Base-by-base conservation (phyloP, 176 grass and related monocot genomes). In the Thinopyrum elongatum region DNA sequence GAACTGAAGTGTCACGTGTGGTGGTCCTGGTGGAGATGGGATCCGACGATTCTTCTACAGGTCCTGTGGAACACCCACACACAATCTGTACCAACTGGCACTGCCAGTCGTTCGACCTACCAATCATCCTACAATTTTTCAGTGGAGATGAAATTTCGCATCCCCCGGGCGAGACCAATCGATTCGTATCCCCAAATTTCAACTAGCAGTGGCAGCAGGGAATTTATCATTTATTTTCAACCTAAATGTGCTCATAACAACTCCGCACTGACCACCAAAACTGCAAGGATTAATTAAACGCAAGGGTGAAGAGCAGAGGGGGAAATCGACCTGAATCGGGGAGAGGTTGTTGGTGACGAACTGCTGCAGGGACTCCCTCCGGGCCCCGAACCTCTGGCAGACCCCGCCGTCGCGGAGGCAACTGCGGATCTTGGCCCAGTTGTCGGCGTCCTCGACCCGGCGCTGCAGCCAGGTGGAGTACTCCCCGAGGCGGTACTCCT, bases 391-490 rank as follows among this genome's bases (percentile, higher is more conserved):
- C 60, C 86, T 93, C 61, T 75, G 6, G 85, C 94, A 99, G 31
- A 99, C 94, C 28, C 91, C 83, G 76, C 86, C 85, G 25, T 94
- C 97, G 27, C 85, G 87, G 71, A 99, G 85, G 92, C 94, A 99
- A 71, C 97, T 99, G 82, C 82, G 88, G 71, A 99, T 94, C 87
- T 83, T 89, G 21, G 75, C 88, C 97, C 97, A 99, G 36, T 95
- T 99, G 28, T 13, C 27, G 1, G 41, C 13, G 70, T 78, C 82
- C 73, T 88, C 91, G 10, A 99, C 94, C 87, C 97, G 86, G 70
- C 91, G 66, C 87, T 91, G 92, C 10, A 99, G 87, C 97, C 97
- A 99, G 23, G 88, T 92, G 41, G 92, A 99, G 83, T 96, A 96
- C 39, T 94, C 97, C 7, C 88, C 94, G 33, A 99, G 92, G 59